phyloP scores from a whole-genome alignment of 768 basidiomycete species.

The Megacollybia marginata region DNA sequence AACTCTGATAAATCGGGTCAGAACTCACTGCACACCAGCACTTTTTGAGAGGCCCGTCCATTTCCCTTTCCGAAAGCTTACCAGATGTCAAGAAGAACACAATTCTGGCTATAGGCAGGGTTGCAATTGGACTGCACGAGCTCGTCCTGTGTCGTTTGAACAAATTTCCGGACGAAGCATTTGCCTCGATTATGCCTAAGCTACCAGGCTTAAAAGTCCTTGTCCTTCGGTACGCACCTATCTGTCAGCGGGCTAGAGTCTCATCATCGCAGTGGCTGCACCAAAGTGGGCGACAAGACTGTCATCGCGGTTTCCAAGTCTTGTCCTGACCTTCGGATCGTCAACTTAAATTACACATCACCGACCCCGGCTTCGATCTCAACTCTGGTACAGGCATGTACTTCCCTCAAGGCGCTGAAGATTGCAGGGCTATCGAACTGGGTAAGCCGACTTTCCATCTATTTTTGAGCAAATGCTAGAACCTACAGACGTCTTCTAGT shows the following conservation, averaged over 20 bases:
- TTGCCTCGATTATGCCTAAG: constrained; percentile 41
- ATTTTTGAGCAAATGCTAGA: not conserved
- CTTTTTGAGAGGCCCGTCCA: constrained; percentile 47
- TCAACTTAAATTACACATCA: constrained; percentile 60
- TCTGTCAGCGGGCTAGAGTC: not conserved
- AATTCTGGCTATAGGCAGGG: constrained; percentile 32
- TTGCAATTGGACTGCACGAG: constrained; percentile 31
- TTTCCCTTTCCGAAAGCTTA: constrained; percentile 39
- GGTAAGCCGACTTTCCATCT: constrained; percentile 27
- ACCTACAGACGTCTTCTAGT: constrained; percentile 46
- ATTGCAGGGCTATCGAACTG: constrained; percentile 55
- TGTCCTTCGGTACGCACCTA: constrained; percentile 41
- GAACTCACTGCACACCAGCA: constrained; percentile 30
- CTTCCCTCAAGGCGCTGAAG: constrained; percentile 47
- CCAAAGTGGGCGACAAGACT: constrained; percentile 46
- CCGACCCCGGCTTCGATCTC: constrained; percentile 41
- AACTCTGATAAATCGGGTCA: not conserved
- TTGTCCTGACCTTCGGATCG: constrained; percentile 33
- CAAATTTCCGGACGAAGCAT: constrained; percentile 42
- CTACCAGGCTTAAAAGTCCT: constrained; percentile 39
- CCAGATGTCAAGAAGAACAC: constrained; percentile 48
- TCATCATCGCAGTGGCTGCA: constrained; percentile 41
- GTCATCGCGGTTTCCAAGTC: constrained; percentile 31
- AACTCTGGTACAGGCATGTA: constrained; percentile 29
- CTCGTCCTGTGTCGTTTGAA: constrained; percentile 46